Evolutionary conservation across 2,329 filamentous ascomycete genomes (phyloP).

Genomic region (Botryotinia convoluta): DNA sequence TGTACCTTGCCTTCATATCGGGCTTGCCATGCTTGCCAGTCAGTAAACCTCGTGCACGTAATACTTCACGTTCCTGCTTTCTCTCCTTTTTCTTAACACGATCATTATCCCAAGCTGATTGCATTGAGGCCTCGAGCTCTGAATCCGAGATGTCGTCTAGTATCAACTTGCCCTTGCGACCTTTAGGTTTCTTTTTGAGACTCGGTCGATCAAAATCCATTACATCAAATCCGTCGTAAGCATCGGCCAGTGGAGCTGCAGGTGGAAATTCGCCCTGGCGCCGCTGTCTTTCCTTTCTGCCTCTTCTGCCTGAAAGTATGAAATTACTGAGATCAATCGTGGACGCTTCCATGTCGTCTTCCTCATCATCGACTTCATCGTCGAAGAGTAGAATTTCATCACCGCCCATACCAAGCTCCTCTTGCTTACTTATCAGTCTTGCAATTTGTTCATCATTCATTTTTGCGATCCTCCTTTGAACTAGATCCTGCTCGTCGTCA

Average conservation of each 20-base stretch:
- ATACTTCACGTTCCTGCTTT: constrained; percentile 67
- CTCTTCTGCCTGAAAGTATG: constrained; percentile 26
- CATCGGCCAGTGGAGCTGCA: constrained; percentile 53
- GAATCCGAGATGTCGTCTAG: constrained; percentile 60
- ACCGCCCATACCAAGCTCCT: constrained; percentile 59
- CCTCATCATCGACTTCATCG: constrained; percentile 40
- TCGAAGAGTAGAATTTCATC: constrained; percentile 59
- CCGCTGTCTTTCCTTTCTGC: constrained; percentile 30
- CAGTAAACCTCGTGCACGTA: constrained; percentile 64
- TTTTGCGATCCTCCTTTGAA: constrained; percentile 37
- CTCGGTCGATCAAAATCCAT: constrained; percentile 79
- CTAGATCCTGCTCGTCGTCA: constrained; percentile 40
- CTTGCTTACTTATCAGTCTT: constrained; percentile 57
- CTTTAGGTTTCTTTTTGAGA: constrained; percentile 62
- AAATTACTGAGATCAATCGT: constrained; percentile 13
- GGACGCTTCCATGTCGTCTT: constrained; percentile 22
- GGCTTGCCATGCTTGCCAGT: constrained; percentile 54
- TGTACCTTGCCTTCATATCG: constrained; percentile 67
- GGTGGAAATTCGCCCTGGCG: constrained; percentile 47
- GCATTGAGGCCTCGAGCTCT: constrained; percentile 61
- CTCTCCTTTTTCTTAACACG: constrained; percentile 67
- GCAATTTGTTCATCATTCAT: constrained; percentile 65
- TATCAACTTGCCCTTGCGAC: constrained; percentile 52
- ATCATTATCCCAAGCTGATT: constrained; percentile 63
- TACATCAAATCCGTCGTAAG: constrained; percentile 68